These are phyloP conservation scores for Edaphochlamys debaryana DNA, from an alignment of 139 green algal species.

Conservation along the genomic window DNA sequence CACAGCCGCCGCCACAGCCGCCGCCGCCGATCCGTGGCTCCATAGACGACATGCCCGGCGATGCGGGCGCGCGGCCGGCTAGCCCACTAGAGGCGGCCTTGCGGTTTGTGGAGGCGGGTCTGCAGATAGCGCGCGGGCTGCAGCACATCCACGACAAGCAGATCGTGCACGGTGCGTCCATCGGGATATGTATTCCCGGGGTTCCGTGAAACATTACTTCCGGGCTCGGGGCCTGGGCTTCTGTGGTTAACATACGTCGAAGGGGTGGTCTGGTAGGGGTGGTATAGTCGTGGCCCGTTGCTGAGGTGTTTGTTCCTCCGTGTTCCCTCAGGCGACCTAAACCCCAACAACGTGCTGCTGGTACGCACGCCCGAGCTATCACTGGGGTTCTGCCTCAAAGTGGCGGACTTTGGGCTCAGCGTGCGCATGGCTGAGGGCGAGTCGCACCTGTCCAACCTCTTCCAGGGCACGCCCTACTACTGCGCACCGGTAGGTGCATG, in stretches of 20 bases:
- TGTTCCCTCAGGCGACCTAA: conserved; percentile 46
- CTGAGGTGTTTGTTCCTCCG: too few relatives aligned
- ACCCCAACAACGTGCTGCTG: conserved; percentile 47
- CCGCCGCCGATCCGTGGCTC: too few relatives aligned
- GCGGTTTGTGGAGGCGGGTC: conserved; percentile 34
- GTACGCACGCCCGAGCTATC: neutral
- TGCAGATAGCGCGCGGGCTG: conserved; percentile 48
- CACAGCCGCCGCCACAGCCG: too few relatives aligned
- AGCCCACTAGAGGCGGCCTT: conserved; percentile 12
- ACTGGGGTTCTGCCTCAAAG: conserved; percentile 36
- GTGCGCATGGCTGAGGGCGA: conserved; percentile 29
- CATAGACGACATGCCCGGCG: neutral
- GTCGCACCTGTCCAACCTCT: conserved; percentile 44
- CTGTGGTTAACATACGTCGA: too few relatives aligned
- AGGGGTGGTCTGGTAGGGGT: neutral
- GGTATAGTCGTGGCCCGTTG: too few relatives aligned
- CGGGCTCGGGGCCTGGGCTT: too few relatives aligned
- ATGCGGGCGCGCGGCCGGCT: neutral
- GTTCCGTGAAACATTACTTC: too few relatives aligned
- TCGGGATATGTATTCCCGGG: neutral
- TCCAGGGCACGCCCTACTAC: conserved; percentile 44
- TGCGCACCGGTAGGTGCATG: conserved; percentile 12
- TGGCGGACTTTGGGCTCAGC: conserved; percentile 43
- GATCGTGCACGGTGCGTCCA: conserved; percentile 48
- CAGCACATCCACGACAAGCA: conserved; percentile 57